Evolutionary conservation across 805 yeast genomes (phyloP).

Genomic region (Yarrowia alimentaria): DNA sequence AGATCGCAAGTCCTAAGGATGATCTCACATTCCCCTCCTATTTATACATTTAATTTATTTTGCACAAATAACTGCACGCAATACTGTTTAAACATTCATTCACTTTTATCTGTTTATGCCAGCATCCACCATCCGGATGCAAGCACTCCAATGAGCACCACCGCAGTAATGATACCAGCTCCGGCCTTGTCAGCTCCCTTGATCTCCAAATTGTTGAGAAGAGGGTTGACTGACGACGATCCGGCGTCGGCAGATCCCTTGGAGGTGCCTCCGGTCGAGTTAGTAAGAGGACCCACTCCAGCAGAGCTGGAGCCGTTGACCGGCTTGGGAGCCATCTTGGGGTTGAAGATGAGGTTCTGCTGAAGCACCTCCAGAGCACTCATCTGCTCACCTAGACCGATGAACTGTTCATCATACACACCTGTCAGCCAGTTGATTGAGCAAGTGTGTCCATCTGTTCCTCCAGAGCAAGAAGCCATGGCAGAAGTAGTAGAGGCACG

Average conservation of each 20-base stretch:
- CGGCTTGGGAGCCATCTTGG: slow-evolving; percentile 37
- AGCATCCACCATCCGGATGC: slow-evolving; percentile 80
- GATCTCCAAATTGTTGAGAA: slow-evolving; percentile 40
- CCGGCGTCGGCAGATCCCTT: slow-evolving; percentile 42
- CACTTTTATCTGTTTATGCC: slow-evolving; percentile 31
- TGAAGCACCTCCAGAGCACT: slow-evolving; percentile 67
- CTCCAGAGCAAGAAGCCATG: slow-evolving; percentile 76
- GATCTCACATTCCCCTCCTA: no score
- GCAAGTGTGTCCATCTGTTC: slow-evolving; percentile 77
- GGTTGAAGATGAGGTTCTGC: slow-evolving; percentile 42
- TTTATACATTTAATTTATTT: no score
- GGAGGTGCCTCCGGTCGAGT: slow-evolving; percentile 66
- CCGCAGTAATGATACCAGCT: slow-evolving; percentile 82
- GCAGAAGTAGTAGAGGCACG: slow-evolving; percentile 64
- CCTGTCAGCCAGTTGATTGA: slow-evolving; percentile 65
- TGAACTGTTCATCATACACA: slow-evolving; percentile 48
- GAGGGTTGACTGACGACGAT: slow-evolving; percentile 37
- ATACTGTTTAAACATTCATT: no score
- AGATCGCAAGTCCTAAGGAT: no score
- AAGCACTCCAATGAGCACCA: slow-evolving; percentile 57
- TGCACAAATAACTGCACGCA: no score
- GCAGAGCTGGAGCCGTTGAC: slow-evolving; percentile 40
- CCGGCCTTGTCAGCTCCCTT: slow-evolving; percentile 75
- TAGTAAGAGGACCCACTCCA: slow-evolving; percentile 53
- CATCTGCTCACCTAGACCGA: slow-evolving; percentile 85